Base-by-base conservation (phyloP, 2,329 filamentous ascomycete species). In the Diaporthe sp. region DNA sequence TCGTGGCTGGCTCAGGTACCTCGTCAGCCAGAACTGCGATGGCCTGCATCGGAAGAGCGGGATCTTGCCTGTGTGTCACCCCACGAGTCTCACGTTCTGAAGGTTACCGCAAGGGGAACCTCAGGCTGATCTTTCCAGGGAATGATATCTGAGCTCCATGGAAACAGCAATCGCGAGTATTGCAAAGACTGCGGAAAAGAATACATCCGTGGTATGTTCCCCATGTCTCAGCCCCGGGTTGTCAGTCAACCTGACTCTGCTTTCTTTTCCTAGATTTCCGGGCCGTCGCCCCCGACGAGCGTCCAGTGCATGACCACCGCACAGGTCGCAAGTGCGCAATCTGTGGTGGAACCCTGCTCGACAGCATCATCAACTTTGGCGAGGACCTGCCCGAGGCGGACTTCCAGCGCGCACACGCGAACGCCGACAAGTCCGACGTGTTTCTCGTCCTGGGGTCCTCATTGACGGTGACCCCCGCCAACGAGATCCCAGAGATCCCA, bases 361-460 rank as follows among this genome's bases (percentile, higher is more conserved):
- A 87, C 72, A 87, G 78, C 35, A 86, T 87, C 78, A 81, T 87
- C 77, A 86, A 86, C 72, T 87, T 87, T 72, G 83, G 82, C 61
- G 86, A 87, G 69, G 55, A 55, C 1, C 78, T 87, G 0, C 81
- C 79, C 0, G 79, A 77, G 0, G 75, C 81, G 0, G 75, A 81
- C 0, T 76, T 87, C 0, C 71, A 79, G 10, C 79, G 77, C 0
- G 85, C 85, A 0, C 75, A 75, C 4, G 76, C 81, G 0, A 79
- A 87, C 72, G 85, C 85, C 2, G 76, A 80, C 22, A 82, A 83
- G 53, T 82, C 86, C 1, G 86, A 88, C 71, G 76, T 88, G 0
- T 88, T 85, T 63, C 82, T 88, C 22, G 85, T 85, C 0, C 81
- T 88, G 0, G 86, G 86, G 0, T 87, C 85, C 2, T 87, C 85